Evolutionary conservation across 371 early-diverging fungal species (phyloP).

Genomic region (Sporodiniella umbellata): DNA sequence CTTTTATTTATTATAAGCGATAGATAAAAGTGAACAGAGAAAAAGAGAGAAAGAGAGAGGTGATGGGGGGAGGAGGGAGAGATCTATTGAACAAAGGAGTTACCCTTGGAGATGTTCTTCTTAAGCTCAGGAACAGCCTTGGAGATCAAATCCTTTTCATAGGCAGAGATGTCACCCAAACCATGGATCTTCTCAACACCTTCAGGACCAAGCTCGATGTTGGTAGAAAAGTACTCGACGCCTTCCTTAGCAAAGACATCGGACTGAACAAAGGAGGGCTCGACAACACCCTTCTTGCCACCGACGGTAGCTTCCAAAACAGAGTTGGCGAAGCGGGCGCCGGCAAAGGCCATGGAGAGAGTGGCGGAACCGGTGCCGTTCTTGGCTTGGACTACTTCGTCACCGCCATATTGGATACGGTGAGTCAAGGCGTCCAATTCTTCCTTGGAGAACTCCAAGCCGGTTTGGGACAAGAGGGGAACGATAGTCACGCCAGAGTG

Average conservation of each 20-base stretch:
- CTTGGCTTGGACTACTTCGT: conserved; percentile 99
- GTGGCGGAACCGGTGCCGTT: conserved; percentile 98
- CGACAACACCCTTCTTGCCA: conserved; percentile 86
- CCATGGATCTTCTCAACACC: conserved; percentile 93
- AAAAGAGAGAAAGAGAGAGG: not conserved
- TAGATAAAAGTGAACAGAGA: not conserved
- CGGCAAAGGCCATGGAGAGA: conserved; percentile 98
- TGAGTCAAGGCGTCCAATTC: conserved; percentile 92
- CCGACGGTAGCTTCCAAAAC: conserved; percentile 85
- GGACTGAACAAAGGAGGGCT: conserved; percentile 93
- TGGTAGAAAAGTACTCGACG: conserved; percentile 94
- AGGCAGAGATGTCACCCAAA: conserved; percentile 79
- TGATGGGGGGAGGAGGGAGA: no score
- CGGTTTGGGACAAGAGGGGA: conserved; percentile 90
- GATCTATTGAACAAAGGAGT: conserved; percentile 55
- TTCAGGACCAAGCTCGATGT: conserved; percentile 91
- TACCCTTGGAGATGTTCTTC: conserved; percentile 90
- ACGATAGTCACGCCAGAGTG: conserved; percentile 99
- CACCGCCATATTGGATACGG: conserved; percentile 99
- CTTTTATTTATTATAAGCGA: no score
- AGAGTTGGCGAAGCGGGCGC: conserved; percentile 93
- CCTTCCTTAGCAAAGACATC: conserved; percentile 63
- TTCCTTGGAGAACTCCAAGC: conserved; percentile 81
- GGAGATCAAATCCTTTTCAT: conserved; percentile 88
- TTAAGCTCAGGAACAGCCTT: conserved; percentile 91